A percentile compares a stretch with the other conserved stretches of the same genome.
These are phyloP conservation scores for Pythium vanterpoolii DNA, from an alignment of 352 stramenopile genomes.

Conservation along the genomic window DNA sequence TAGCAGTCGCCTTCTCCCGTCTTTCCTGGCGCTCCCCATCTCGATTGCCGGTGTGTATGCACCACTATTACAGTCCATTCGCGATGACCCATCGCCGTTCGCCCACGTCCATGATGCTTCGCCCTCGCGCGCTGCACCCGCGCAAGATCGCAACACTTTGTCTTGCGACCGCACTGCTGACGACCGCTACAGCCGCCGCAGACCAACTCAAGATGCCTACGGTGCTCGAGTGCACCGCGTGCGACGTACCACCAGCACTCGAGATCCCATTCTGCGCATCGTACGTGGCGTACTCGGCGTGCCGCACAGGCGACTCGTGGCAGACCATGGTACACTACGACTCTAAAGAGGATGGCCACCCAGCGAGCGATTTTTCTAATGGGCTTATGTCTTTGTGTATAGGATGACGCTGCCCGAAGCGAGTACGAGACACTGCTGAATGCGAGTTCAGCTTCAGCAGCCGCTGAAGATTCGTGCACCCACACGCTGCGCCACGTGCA, in stretches of 20 bases:
- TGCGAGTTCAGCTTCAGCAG: slow-evolving; percentile 5
- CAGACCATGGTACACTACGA: slow-evolving; percentile 24
- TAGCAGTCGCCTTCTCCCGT: neutral
- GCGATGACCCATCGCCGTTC: neutral
- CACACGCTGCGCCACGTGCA: slow-evolving; percentile 39
- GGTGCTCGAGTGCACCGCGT: slow-evolving; percentile 41
- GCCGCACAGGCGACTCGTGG: slow-evolving; percentile 45
- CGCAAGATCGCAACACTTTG: slow-evolving; percentile 5
- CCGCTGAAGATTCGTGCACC: slow-evolving; percentile 22
- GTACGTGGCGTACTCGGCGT: slow-evolving; percentile 56
- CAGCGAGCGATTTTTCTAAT: neutral
- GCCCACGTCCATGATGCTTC: neutral
- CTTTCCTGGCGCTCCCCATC: neutral
- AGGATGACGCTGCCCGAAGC: slow-evolving; percentile 36
- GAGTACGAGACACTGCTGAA: slow-evolving; percentile 37
- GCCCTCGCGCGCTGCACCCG: neutral
- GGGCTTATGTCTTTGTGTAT: neutral
- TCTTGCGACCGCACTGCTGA: neutral
- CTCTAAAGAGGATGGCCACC: neutral
- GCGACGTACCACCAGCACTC: slow-evolving; percentile 43
- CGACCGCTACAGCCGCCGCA: neutral
- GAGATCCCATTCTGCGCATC: slow-evolving; percentile 52
- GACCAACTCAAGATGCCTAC: slow-evolving; percentile 13
- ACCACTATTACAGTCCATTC: no score
- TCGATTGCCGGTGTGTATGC: neutral